Evolutionary conservation across 208 protist genomes (phyloP), one percentile per base, ranked within the genome.

Genomic region (Naegleria gruberi): DNA sequence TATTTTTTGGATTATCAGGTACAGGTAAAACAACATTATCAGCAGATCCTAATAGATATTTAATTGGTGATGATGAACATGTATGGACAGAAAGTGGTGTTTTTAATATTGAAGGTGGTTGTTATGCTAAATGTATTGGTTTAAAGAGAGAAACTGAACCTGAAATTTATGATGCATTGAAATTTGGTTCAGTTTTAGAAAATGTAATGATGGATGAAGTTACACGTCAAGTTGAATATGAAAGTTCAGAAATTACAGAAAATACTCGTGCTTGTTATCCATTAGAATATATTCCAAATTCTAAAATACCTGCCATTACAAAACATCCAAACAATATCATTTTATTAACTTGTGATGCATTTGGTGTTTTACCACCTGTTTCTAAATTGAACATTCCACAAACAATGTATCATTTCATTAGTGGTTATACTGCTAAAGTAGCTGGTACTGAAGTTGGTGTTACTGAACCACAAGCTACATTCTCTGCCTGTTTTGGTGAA

Each of bases 301-400:
- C 96, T 17, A 95, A 97, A 89, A 93, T 92, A 73, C 93, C 94
- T 90, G 95, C 94, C 15, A 92, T 94, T 91, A 90, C 94, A 23
- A 93, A 94, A 30, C 96, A 98, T 92, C 97, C 98, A 44, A 96
- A 92, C 45, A 98, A 99, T 93, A 94, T 99, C 87, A 97, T 99
- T 91, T 96, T 99, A 92, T 94, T 99, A 91, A 98, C 97, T 34
- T 98, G 98, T 94, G 98, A 99, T 91, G 97, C 97, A 41, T 99
- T 98, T 91, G 98, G 98, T 90, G 97, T 99, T 89, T 96, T 99
- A 82, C 98, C 98, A 82, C 98, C 97, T 34, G 96, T 98, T 15
- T 94, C 94, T 26, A 96, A 95, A 40, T 93, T 99, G 46, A 97
- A 94, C 77, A 94, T 94, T 17, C 94, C 95, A 82, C 97, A 98